Base-by-base conservation (phyloP, 2,329 filamentous ascomycete genomes). In the Alternaria metachromatica region DNA sequence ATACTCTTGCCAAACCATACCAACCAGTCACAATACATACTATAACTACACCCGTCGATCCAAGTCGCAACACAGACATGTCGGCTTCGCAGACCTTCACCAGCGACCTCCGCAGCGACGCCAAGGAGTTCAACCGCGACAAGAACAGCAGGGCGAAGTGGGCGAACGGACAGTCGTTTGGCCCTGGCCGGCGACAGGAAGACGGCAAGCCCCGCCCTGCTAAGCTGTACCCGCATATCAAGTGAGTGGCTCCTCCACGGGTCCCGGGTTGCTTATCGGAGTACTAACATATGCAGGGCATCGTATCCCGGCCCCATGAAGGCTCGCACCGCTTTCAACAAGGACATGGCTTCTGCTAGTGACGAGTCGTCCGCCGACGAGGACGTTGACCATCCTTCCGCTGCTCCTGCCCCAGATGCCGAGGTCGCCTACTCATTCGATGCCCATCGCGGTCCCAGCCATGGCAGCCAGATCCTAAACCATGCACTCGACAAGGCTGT, bases 401-500 rank as follows among this genome's bases (percentile, higher is more conserved):
- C 79, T 37, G 81, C 83, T 6, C 82, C 83, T 28, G 81, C 83
- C 6, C 82, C 83, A 25, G 84, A 86, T 51, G 82, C 81, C 33
- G 84, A 84, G 37, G 80, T 86, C 63, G 80, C 85, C 54, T 86
- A 87, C 78, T 86, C 84, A 45, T 89, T 83, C 78, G 86, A 88
- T 64, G 82, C 84, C 12, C 71, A 79, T 5, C 77, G 80, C 20
- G 84, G 84, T 25, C 86, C 86, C 15, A 81, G 77, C 63, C 80
- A 84, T 54, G 87, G 87, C 44, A 86, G 85, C 76, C 86, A 87
- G 72, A 84, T 89, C 73, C 81, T 89, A 53, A 85, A 85, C 63
- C 81, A 81, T 15, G 87, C 87, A 11, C 80, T 89, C 33, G 83
- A 82, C 59, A 84, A 87, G 76, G 87, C 87, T 2, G 84, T 89